Evolutionary conservation across 257 asterid genomes (phyloP).

Genomic region (Dorcoceras hygrometricum): DNA sequence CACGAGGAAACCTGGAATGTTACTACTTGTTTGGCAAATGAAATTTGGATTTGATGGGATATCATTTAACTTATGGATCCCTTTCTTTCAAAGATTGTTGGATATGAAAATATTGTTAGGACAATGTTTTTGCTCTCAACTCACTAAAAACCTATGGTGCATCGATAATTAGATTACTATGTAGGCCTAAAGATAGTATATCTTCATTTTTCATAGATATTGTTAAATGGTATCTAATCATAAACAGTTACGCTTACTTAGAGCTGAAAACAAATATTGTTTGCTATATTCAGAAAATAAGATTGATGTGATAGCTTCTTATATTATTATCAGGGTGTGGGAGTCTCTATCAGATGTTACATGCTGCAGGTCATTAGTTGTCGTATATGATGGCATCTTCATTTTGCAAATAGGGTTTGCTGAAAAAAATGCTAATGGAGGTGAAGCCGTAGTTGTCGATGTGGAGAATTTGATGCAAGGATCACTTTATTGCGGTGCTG

Average conservation of each 20-base stretch:
- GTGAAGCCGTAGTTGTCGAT: conserved; percentile 52
- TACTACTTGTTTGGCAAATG: not conserved
- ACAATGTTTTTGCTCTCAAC: not conserved
- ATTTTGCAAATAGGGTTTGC: conserved; percentile 80
- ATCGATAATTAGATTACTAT: conserved; percentile 1
- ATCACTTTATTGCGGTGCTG: conserved; percentile 61
- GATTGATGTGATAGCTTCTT: conserved; percentile 11
- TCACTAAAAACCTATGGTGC: not conserved
- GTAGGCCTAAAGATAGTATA: not conserved
- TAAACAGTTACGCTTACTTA: not conserved
- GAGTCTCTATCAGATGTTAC: conserved; percentile 76
- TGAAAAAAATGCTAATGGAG: conserved; percentile 41
- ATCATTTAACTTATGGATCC: not conserved
- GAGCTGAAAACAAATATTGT: conserved; percentile 17
- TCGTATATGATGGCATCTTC: conserved; percentile 67
- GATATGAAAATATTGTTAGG: not conserved
- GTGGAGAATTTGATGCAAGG: conserved; percentile 61
- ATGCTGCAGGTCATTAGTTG: conserved; percentile 79
- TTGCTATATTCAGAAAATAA: conserved; percentile 1
- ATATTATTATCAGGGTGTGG: conserved; percentile 71
- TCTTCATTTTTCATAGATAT: not conserved
- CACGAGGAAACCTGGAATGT: not conserved
- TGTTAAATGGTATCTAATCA: conserved; percentile 5
- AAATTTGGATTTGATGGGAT: not conserved
- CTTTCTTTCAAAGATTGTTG: no score